phyloP scores from a whole-genome alignment of 169 alveolate genomes.

The Cryptosporidium bovis region DNA sequence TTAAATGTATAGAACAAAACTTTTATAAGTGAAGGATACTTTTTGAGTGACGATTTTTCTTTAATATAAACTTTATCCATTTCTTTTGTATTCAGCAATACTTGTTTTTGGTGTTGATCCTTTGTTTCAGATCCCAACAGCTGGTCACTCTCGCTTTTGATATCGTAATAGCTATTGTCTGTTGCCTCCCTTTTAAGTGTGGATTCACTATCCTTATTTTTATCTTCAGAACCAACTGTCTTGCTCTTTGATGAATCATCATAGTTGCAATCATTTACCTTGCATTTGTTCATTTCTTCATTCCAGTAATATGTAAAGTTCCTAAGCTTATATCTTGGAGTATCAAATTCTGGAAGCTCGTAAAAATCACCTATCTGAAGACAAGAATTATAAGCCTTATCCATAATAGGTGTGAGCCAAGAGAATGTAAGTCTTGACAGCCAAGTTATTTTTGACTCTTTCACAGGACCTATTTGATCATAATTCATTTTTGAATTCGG shows the following conservation, averaged over 20 bases:
- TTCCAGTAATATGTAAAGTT: slow-evolving; percentile 49
- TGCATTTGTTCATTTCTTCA: slow-evolving; percentile 18
- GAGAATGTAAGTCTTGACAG: slow-evolving; percentile 71
- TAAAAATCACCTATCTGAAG: slow-evolving; percentile 33
- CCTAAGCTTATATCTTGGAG: slow-evolving; percentile 43
- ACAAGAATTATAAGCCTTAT: slow-evolving; percentile 51
- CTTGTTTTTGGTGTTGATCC: not conserved
- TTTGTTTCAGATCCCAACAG: not conserved
- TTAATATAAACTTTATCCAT: not conserved
- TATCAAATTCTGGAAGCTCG: slow-evolving; percentile 63
- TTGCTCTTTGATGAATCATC: not conserved
- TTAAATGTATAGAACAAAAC: slow-evolving; percentile 31
- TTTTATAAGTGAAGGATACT: slow-evolving; percentile 25
- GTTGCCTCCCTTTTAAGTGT: too few species aligned
- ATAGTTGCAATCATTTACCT: not conserved
- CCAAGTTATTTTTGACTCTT: slow-evolving; percentile 73
- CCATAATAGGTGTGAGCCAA: slow-evolving; percentile 72
- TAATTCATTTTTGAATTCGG: not conserved
- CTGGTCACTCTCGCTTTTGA: not conserved
- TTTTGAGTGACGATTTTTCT: not conserved
- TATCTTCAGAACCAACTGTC: not conserved
- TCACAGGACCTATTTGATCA: slow-evolving; percentile 19
- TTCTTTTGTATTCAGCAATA: not conserved
- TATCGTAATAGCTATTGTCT: too few species aligned
- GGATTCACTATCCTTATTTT: not conserved